These are phyloP conservation scores for Blastocystis sp. DNA, from an alignment of 352 stramenopile species.

Conservation along the genomic window DNA sequence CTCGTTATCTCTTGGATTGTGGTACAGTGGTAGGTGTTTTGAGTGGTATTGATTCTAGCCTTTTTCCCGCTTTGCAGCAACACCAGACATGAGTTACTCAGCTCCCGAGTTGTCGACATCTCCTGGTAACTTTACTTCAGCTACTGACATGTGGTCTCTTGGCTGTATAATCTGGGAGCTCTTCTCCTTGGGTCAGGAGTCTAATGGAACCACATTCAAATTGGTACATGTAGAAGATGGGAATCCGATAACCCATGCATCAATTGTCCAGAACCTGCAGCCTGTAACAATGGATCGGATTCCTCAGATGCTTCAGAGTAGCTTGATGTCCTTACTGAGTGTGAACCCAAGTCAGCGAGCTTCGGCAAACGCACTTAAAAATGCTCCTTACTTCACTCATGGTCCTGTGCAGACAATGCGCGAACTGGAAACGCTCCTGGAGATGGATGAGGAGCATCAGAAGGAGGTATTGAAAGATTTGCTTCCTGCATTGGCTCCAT, in stretches of 20 bases:
- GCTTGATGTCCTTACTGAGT: not conserved
- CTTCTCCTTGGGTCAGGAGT: slow-evolving; percentile 76
- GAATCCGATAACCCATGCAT: slow-evolving; percentile 83
- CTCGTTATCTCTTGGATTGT: slow-evolving; percentile 73
- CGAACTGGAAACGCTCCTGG: slow-evolving; percentile 17
- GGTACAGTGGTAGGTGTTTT: slow-evolving; percentile 18
- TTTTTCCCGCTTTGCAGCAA: slow-evolving; percentile 52
- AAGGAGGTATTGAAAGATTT: slow-evolving; percentile 64
- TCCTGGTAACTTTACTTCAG: slow-evolving; percentile 78
- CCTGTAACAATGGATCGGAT: slow-evolving; percentile 72
- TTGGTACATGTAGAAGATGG: slow-evolving; percentile 80
- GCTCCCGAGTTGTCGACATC: slow-evolving; percentile 81
- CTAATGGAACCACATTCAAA: slow-evolving; percentile 78
- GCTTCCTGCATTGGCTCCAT: slow-evolving; percentile 23
- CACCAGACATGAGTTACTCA: slow-evolving; percentile 81
- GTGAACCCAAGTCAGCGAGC: not conserved
- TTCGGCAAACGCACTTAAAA: slow-evolving; percentile 27
- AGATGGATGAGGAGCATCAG: slow-evolving; percentile 57
- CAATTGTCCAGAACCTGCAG: slow-evolving; percentile 77
- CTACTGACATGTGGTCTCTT: slow-evolving; percentile 82
- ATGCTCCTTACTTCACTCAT: slow-evolving; percentile 46
- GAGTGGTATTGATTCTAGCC: not conserved
- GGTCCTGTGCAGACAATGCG: slow-evolving; percentile 65
- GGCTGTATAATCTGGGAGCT: slow-evolving; percentile 81
- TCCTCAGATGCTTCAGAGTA: slow-evolving; percentile 46